Evolutionary conservation across 805 yeast genomes (phyloP).

Genomic region (Metschnikowia cerradonensis): DNA sequence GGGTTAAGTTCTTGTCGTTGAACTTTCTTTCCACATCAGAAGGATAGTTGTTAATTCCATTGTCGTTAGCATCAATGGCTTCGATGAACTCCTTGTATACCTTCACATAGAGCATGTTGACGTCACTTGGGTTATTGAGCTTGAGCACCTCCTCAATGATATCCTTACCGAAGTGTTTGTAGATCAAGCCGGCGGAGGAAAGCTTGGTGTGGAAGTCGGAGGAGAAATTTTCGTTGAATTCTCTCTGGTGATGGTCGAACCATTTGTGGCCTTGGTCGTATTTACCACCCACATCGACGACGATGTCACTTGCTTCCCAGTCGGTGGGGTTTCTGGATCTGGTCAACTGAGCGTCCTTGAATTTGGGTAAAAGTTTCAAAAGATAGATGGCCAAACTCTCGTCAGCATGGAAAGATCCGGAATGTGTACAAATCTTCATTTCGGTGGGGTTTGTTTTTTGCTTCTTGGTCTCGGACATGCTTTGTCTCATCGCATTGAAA

Average conservation of each 20-base stretch:
- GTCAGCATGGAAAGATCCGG: constrained; percentile 96
- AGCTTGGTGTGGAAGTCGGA: constrained; percentile 66
- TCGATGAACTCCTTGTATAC: constrained; percentile 86
- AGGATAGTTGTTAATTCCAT: constrained; percentile 73
- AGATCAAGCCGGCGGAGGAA: constrained; percentile 90
- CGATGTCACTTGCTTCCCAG: constrained; percentile 86
- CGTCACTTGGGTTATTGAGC: constrained; percentile 30
- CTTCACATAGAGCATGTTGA: constrained; percentile 65
- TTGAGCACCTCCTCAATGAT: constrained; percentile 54
- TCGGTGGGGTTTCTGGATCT: constrained; percentile 81
- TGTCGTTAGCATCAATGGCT: constrained; percentile 93
- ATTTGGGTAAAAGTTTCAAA: constrained; percentile 70
- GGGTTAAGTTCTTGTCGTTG: constrained; percentile 65
- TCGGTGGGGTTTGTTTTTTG: constrained; percentile 14
- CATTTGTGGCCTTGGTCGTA: constrained; percentile 74
- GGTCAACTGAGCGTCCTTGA: constrained; percentile 58
- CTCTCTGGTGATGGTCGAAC: constrained; percentile 97
- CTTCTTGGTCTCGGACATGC: constrained; percentile 21
- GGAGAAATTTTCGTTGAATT: constrained; percentile 71
- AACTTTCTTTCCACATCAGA: constrained; percentile 58
- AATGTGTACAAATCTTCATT: constrained; percentile 78
- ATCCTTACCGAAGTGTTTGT: constrained; percentile 77
- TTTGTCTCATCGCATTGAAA: constrained; percentile 3
- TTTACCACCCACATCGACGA: constrained; percentile 91
- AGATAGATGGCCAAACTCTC: constrained; percentile 91